A percentile compares a stretch with the other conserved stretches of the same genome.
These are phyloP conservation scores for Daldinia decipiens DNA, from an alignment of 495 filamentous ascomycete species.

Conservation along the genomic window DNA sequence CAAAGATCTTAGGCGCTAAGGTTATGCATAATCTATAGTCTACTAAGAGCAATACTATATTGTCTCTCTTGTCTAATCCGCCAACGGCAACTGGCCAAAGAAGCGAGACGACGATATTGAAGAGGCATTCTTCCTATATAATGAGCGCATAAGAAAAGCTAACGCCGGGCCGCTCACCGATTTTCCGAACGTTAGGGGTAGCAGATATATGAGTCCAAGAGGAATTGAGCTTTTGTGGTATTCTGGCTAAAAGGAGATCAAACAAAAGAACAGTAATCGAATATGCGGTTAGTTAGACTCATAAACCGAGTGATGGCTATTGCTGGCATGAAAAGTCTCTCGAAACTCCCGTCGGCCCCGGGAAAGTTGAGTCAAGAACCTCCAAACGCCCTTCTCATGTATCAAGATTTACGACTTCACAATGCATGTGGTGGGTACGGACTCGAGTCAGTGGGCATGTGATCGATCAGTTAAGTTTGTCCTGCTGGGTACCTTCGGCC, in stretches of 20 bases:
- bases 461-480: conserved; percentile 22
- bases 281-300: conserved; percentile 34
- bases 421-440: conserved; percentile 22
- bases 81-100: conserved; percentile 33
- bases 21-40: conserved; percentile 25
- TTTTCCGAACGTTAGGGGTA: conserved; percentile 55
- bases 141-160: conserved; percentile 29
- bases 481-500: conserved; percentile 1
- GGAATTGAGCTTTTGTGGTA: conserved; percentile 33
- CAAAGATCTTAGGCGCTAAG: conserved; percentile 20
- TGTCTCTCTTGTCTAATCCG: conserved; percentile 25
- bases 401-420: conserved; percentile 29
- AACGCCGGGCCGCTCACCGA: conserved; percentile 58
- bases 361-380: conserved; percentile 7
- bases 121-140: conserved; percentile 37
- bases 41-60: conserved; percentile 14
- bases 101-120: conserved; percentile 38
- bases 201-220: conserved; percentile 37
- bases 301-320: conserved; percentile 23
- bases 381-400: conserved; percentile 10
- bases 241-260: conserved; percentile 63
- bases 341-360: conserved; percentile 15
- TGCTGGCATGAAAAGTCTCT: conserved; percentile 12
- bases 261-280: conserved; percentile 45
- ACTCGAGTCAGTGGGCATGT: conserved; percentile 25